phyloP scores from a whole-genome alignment of 2,329 filamentous ascomycete genomes.

The Claviceps fusiformis region DNA sequence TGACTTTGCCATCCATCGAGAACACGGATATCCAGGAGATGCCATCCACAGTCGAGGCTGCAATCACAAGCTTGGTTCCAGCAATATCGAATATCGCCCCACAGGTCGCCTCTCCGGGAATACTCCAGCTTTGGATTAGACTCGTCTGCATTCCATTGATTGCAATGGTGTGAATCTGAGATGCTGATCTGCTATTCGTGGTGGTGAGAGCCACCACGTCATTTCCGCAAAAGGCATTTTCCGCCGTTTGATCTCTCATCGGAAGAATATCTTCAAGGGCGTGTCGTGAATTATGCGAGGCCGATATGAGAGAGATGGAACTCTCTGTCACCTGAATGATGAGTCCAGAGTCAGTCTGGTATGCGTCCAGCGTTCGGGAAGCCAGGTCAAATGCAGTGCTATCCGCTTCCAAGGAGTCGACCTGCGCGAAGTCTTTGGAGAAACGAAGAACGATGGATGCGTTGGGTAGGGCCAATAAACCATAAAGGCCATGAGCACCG shows the following conservation, averaged over 20 bases:
- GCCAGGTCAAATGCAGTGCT: slow-evolving; percentile 35
- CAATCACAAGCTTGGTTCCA: slow-evolving; percentile 17
- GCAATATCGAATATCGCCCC: slow-evolving; percentile 21
- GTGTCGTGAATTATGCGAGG: slow-evolving; percentile 21
- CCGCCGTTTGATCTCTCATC: slow-evolving; percentile 16
- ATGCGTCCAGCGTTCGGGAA: slow-evolving; percentile 37
- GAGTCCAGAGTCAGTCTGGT: slow-evolving; percentile 20
- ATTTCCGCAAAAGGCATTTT: slow-evolving; percentile 28
- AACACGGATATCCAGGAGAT: slow-evolving; percentile 21
- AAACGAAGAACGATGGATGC: slow-evolving; percentile 35
- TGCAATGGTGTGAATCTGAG: slow-evolving; percentile 25
- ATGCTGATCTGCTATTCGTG: slow-evolving; percentile 21
- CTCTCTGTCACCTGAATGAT: slow-evolving; percentile 43
- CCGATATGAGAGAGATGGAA: slow-evolving; percentile 26
- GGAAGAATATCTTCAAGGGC: slow-evolving; percentile 17
- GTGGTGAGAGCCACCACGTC: slow-evolving; percentile 29
- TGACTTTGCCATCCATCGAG: slow-evolving; percentile 12
- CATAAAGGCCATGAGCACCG: slow-evolving; percentile 13
- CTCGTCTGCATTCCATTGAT: slow-evolving; percentile 21
- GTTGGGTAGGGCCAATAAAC: slow-evolving; percentile 37
- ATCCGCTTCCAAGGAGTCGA: slow-evolving; percentile 27
- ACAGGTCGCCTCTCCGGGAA: slow-evolving; percentile 36
- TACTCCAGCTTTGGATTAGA: slow-evolving; percentile 17
- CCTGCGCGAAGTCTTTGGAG: slow-evolving; percentile 31
- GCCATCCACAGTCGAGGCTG: slow-evolving; percentile 20